Conservation (phyloP, 2,329 filamentous ascomycete genomes). For the Sporothrix luriei region DNA sequence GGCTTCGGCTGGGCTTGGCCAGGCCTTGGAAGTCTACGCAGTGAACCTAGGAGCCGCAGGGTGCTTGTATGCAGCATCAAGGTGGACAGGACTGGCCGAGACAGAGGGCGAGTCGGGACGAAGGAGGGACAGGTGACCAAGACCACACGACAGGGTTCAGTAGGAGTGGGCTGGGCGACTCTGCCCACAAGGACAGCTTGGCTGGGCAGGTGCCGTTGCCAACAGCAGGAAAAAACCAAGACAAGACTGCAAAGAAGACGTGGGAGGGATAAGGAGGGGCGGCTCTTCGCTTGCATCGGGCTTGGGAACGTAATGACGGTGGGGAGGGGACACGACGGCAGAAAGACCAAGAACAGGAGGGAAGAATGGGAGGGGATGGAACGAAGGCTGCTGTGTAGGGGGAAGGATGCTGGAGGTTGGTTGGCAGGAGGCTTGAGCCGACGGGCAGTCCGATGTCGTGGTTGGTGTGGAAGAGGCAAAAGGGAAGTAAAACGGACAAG, state of each 20-base stretch:
- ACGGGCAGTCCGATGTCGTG: constrained; percentile 13
- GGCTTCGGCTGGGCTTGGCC: background rate
- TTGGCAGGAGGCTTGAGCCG: background rate
- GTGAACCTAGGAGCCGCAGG: background rate
- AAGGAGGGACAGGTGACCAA: constrained; percentile 24
- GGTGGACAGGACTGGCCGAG: background rate
- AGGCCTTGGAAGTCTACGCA: background rate
- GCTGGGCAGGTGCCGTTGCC: constrained; percentile 20
- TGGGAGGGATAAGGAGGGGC: background rate
- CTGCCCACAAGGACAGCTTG: background rate
- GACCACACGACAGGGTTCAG: constrained; percentile 24
- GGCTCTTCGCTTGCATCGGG: background rate
- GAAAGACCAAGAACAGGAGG: background rate
- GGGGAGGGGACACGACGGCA: background rate
- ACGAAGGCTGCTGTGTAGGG: too few relatives aligned
- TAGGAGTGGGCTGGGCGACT: background rate
- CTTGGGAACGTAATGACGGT: background rate
- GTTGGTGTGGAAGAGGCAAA: background rate
- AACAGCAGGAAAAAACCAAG: background rate
- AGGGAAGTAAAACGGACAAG: background rate
- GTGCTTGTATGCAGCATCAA: background rate
- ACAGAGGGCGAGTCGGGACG: background rate
- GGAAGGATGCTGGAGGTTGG: too few relatives aligned
- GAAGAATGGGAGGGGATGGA: too few relatives aligned
- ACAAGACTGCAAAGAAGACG: background rate